Percentiles rank a stretch among this genome's conserved stretches.
Conservation (phyloP, 1,284 basidiomycete species). For the Apiotrichum montevideense region DNA sequence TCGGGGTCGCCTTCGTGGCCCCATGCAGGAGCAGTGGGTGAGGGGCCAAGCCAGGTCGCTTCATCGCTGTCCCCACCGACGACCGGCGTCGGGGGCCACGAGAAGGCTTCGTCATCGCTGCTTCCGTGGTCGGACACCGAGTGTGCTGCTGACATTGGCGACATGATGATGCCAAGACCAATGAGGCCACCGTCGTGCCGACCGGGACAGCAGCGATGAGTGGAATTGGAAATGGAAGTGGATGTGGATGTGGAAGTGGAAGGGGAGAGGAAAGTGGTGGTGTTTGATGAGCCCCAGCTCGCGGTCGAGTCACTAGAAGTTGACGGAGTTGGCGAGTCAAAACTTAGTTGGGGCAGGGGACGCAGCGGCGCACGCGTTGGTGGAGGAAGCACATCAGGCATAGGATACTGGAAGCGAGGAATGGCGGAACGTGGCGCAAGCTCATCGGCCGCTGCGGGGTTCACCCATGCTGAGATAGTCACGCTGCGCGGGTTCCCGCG, state of each 20-base stretch:
- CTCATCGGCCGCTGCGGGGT: slow-evolving; percentile 14
- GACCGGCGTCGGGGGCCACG: slow-evolving; percentile 14
- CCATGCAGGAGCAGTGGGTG: background rate
- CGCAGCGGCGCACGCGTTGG: background rate
- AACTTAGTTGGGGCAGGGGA: background rate
- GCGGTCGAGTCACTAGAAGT: background rate
- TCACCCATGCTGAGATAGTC: slow-evolving; percentile 38
- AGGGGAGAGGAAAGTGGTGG: background rate
- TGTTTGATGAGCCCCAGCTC: background rate
- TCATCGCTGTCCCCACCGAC: slow-evolving; percentile 4
- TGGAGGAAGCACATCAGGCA: slow-evolving; percentile 4
- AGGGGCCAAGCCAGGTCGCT: background rate
- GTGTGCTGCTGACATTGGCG: slow-evolving; percentile 4
- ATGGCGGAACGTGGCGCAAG: slow-evolving; percentile 7
- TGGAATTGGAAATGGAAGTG: background rate
- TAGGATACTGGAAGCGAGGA: slow-evolving; percentile 18
- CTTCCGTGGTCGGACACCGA: slow-evolving; percentile 8
- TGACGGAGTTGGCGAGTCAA: background rate
- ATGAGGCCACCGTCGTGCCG: slow-evolving; percentile 8
- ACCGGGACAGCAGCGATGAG: slow-evolving; percentile 6
- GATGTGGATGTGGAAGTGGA: too few relatives aligned
- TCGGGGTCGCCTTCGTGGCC: background rate
- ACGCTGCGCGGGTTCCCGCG: slow-evolving; percentile 33
- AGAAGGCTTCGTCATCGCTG: slow-evolving; percentile 12
- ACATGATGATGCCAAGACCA: slow-evolving; percentile 14